Base-by-base conservation (phyloP, 768 basidiomycete species). In the Hericium erinaceus region DNA sequence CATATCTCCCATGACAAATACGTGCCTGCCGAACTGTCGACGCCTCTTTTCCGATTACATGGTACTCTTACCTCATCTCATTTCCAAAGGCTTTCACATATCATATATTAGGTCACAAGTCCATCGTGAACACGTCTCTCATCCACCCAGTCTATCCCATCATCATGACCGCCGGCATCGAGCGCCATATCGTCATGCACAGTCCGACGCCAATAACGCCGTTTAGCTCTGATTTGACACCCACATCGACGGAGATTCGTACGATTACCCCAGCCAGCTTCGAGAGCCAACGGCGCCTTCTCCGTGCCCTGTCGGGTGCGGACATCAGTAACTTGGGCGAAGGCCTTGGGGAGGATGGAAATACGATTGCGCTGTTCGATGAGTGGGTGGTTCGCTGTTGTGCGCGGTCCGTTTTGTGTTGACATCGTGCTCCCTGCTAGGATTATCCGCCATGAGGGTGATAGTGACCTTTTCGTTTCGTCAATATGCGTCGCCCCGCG, bases 61-160 rank as follows among this genome's bases (percentile, higher is more conserved):
- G 87, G 87, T 84, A 48, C 38, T n/a, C 46, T 48, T 56, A 16
- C 48, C 48, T 38, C 22, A 53, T 48, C 41, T 26, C 33, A 13
- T 9, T 26, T 26, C 16, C 22, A 28, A 13, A 22, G 33, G 11
- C 40, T 22, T 24, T 22, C 15, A 39, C 41, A 40, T 44, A 41
- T 48, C 22, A 58, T 44, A 11, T 49, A 26, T 48, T 52, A 83
- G 87, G 88, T 4, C 89, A 92, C 66, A 72, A 78, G 41, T 89
- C 89, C 1, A 89, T 93, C 54, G 82, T 92, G 48, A 93, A 92
- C 65, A 80, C 82, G 0, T 74, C 80, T 2, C 69, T 87, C 24
- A 81, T 90, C 57, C 91, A 92, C 65, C 90, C 91, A 2, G 74
- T 79, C 20, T 74, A 85, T 44, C 78, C 86, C 3, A 77, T 84